Evolutionary conservation across 768 basidiomycete genomes (phyloP).

Genomic region (Suillus sp.): DNA sequence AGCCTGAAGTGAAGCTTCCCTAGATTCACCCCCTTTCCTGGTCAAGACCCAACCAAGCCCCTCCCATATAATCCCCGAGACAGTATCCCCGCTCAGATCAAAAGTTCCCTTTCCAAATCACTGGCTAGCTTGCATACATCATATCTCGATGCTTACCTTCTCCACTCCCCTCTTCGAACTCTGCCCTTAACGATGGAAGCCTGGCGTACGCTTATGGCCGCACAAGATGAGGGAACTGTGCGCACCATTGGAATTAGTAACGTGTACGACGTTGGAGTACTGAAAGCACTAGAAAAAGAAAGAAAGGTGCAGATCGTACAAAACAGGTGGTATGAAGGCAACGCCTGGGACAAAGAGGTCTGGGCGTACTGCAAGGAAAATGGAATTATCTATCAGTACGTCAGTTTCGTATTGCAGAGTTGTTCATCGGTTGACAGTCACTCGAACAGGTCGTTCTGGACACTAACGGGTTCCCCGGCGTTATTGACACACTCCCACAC

Average conservation of each 20-base stretch:
- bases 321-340: conserved; percentile 84
- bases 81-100: conserved; percentile 59
- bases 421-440: background rate
- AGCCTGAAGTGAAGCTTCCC: conserved; percentile 5
- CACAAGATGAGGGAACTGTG: conserved; percentile 68
- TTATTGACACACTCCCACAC: conserved; percentile 55
- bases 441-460: conserved; percentile 82
- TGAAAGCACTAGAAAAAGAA: conserved; percentile 53
- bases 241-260: conserved; percentile 76
- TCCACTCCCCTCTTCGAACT: conserved; percentile 73
- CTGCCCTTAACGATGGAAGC: conserved; percentile 65
- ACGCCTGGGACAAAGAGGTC: conserved; percentile 71
- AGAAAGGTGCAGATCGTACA: conserved; percentile 75
- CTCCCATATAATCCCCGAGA: conserved; percentile 69
- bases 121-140: conserved; percentile 68
- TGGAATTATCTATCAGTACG: conserved; percentile 73
- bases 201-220: conserved; percentile 59
- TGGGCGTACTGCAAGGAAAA: conserved; percentile 63
- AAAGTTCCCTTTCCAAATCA: conserved; percentile 61
- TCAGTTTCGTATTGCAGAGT: conserved; percentile 9
- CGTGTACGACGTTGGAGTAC: conserved; percentile 60
- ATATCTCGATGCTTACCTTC: conserved; percentile 76
- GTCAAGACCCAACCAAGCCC: conserved; percentile 70
- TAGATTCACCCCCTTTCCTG: conserved; percentile 73
- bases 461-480: conserved; percentile 73